Conservation (phyloP, 768 basidiomycete genomes). For the button mushroom (Agaricus bisporus) region DNA sequence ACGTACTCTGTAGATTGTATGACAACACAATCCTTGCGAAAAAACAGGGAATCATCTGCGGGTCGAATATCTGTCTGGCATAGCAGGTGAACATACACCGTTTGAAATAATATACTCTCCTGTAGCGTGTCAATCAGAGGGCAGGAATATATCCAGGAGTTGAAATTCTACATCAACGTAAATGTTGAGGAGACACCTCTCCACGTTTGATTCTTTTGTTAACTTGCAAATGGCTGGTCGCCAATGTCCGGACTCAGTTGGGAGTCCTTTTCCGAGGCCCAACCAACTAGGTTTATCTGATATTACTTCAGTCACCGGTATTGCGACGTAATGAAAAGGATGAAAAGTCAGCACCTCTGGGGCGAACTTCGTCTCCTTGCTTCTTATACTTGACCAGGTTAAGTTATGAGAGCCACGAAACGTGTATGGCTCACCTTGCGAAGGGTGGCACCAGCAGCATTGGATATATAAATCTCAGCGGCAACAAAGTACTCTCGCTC, state of each 20-base stretch:
- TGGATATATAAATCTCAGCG: conserved; percentile 57
- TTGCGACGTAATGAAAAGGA: not conserved
- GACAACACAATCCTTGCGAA: conserved; percentile 67
- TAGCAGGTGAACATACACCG: conserved; percentile 65
- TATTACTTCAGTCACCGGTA: conserved; percentile 1
- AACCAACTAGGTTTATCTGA: conserved; percentile 75
- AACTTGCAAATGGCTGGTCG: conserved; percentile 67
- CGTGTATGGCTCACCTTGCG: conserved; percentile 46
- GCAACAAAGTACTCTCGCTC: conserved; percentile 51
- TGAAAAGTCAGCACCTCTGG: conserved; percentile 1
- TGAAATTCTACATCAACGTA: conserved; percentile 59
- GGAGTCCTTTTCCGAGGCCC: conserved; percentile 43
- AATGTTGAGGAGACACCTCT: conserved; percentile 59
- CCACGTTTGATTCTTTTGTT: conserved; percentile 50
- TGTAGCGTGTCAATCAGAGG: conserved; percentile 24
- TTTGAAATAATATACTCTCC: conserved; percentile 71
- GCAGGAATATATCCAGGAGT: not conserved
- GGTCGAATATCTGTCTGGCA: conserved; percentile 78
- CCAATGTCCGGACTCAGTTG: conserved; percentile 55
- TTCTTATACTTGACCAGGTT: conserved; percentile 8
- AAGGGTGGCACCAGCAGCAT: conserved; percentile 39
- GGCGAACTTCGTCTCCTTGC: conserved; percentile 3
- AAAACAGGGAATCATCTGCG: conserved; percentile 71
- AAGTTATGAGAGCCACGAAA: not conserved
- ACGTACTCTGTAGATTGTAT: conserved; percentile 59